Evolutionary conservation across 73 alveolate genomes (phyloP), one percentile per base, ranked within the genome.

Genomic region (Durusdinium trenchii): DNA sequence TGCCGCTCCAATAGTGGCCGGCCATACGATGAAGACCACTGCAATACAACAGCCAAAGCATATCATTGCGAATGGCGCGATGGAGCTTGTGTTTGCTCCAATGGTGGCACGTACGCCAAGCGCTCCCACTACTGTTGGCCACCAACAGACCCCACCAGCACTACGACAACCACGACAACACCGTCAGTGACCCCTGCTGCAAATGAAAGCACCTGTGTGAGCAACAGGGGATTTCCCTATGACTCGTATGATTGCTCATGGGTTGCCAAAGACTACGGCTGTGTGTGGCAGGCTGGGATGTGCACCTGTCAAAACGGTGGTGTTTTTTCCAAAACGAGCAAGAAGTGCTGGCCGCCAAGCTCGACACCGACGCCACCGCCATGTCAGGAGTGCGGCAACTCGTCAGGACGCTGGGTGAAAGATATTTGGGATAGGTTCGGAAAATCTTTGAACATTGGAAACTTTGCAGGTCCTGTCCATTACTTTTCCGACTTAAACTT

Each of bases 1-100:
- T 90, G 96, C 62, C 35, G 46, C 23, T 32, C 57, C 86, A 90
- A 90, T 43, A 50, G 43, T 5, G 96, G 96, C 46, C 87, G 7
- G 61, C 76, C 96, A 1, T 90, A 90, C 60, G 87, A 67, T 35
- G 40, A 62, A 52, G 23, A 18, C 0, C 10, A 43, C 32, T 90
- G 96, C 42, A 43, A 43, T 16, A 6, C 3, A 10, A 51, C 6
- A 3, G 96, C 86, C 2, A 12, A 2, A 54, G 10, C 26, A 1
- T n/a, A 54, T 12, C 87, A 86, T 0, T 90, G 96, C 61, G 54
- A 6, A 1, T 90, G 86, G 87, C 6, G 23, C 3, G 76, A 12
- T 48, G 73, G 54, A 9, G 46, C 46, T 40, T 90, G 96, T 46
- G 87, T 69, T 23, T 90, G 96, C 52, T 23, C 50, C 30, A 45